phyloP scores from a whole-genome alignment of 2,329 filamentous ascomycete genomes.

The Diaporthe sp. region DNA sequence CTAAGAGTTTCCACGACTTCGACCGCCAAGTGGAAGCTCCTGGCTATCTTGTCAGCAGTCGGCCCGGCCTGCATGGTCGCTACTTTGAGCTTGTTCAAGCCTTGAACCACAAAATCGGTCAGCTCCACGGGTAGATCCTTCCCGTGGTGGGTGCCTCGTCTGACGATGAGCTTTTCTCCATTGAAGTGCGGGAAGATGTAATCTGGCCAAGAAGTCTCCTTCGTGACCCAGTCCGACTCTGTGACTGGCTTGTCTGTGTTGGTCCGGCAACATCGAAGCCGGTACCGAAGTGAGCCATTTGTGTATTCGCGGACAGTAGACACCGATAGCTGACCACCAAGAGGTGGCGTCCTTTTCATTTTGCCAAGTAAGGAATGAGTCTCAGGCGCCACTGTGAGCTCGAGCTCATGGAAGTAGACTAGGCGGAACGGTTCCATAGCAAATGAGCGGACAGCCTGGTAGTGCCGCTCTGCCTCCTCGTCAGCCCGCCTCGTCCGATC shows the following conservation, averaged over 20 bases:
- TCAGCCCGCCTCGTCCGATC: conserved; percentile 48
- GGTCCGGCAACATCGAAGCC: conserved; percentile 72
- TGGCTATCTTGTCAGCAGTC: conserved; percentile 30
- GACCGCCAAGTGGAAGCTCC: conserved; percentile 72
- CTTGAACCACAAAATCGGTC: conserved; percentile 66
- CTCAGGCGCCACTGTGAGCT: conserved; percentile 56
- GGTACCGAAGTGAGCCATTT: conserved; percentile 69
- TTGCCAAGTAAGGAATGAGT: conserved; percentile 49
- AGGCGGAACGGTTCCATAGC: conserved; percentile 55
- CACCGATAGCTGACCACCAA: conserved; percentile 31
- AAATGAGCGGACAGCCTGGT: conserved; percentile 67
- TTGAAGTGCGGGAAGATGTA: conserved; percentile 79
- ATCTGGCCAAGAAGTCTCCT: conserved; percentile 77
- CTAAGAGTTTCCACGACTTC: conserved; percentile 72
- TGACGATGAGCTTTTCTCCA: conserved; percentile 61
- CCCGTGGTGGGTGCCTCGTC: conserved; percentile 77
- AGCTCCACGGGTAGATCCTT: conserved; percentile 83
- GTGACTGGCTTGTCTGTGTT: conserved; percentile 41
- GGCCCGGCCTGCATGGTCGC: conserved; percentile 47
- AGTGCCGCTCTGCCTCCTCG: conserved; percentile 52
- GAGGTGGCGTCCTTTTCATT: conserved; percentile 42
- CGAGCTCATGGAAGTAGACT: conserved; percentile 52
- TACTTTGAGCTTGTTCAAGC: conserved; percentile 71
- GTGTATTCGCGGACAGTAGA: conserved; percentile 52
- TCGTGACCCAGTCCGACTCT: conserved; percentile 69